Evolutionary conservation across 2,329 filamentous ascomycete genomes (phyloP).

Genomic region (Fusarium miscanthi): DNA sequence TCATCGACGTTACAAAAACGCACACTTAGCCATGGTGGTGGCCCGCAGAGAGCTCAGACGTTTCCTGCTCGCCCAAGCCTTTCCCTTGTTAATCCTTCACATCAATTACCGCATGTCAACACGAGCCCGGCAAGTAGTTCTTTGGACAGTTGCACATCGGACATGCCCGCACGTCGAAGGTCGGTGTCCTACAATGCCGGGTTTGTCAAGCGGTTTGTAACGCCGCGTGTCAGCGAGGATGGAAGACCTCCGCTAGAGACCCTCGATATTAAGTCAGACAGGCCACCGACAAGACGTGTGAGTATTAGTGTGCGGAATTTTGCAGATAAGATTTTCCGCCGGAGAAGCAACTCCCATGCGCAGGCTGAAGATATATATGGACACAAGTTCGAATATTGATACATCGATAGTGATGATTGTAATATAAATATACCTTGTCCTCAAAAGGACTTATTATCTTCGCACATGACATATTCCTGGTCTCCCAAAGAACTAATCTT

Average conservation of each 20-base stretch:
- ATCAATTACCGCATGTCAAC: conserved; percentile 27
- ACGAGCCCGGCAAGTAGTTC: conserved; percentile 34
- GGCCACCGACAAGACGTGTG: conserved; percentile 41
- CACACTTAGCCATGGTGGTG: conserved; percentile 31
- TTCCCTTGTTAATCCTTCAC: conserved; percentile 21
- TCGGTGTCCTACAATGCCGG: conserved; percentile 43
- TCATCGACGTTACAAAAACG: conserved; percentile 43
- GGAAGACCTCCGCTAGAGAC: conserved; percentile 37
- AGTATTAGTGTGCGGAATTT: conserved; percentile 45
- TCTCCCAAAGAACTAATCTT: background rate
- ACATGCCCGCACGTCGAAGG: conserved; percentile 38
- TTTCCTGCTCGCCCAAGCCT: conserved; percentile 37
- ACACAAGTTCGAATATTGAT: conserved; percentile 43
- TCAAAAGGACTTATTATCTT: conserved; percentile 3
- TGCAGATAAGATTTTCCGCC: conserved; percentile 46
- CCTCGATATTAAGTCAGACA: conserved; percentile 38
- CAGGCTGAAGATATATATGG: conserved; percentile 40
- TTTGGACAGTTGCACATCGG: conserved; percentile 28
- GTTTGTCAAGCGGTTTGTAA: conserved; percentile 42
- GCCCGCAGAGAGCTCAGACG: conserved; percentile 34
- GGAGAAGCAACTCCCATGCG: conserved; percentile 44
- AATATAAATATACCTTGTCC: conserved; percentile 36
- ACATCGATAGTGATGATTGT: conserved; percentile 32
- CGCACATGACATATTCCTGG: background rate
- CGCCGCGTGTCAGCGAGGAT: conserved; percentile 41